Evolutionary conservation across 257 asterid genomes (phyloP).

Genomic region (Haberlea rhodopensis): DNA sequence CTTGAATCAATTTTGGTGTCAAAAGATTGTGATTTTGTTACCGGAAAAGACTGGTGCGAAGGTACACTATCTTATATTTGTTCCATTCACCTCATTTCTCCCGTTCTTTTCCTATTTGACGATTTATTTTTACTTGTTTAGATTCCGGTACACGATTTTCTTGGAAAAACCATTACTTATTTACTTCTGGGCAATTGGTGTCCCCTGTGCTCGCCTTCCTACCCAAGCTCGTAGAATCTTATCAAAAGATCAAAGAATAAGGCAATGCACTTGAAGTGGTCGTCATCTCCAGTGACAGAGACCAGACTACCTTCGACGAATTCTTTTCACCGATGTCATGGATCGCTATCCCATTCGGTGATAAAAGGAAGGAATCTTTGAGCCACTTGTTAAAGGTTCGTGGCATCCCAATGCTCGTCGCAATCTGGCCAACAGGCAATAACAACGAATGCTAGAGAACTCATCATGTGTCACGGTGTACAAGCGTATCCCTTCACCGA

Average conservation of each 20-base stretch:
- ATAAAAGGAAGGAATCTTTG: conserved; percentile 46
- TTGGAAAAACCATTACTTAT: conserved; percentile 66
- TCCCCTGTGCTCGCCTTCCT: conserved; percentile 81
- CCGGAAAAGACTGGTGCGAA: conserved; percentile 68
- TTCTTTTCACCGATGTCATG: conserved; percentile 75
- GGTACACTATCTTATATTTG: conserved; percentile 40
- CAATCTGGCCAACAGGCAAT: conserved; percentile 69
- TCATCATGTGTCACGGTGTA: conserved; percentile 54
- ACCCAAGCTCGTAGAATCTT: conserved; percentile 52
- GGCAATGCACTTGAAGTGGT: conserved; percentile 49
- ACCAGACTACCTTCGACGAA: conserved; percentile 55
- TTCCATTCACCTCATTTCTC: background rate
- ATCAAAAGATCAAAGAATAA: conserved; percentile 48
- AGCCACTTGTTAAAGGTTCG: conserved; percentile 51
- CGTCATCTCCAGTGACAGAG: conserved; percentile 75
- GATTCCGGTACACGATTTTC: conserved; percentile 65
- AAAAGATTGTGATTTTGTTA: conserved; percentile 53
- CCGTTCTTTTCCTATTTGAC: background rate
- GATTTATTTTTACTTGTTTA: conserved; percentile 26
- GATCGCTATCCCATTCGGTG: conserved; percentile 73
- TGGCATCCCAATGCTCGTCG: conserved; percentile 75
- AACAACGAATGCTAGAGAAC: conserved; percentile 53
- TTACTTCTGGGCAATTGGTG: conserved; percentile 76
- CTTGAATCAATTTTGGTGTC: conserved; percentile 72
- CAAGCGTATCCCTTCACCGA: conserved; percentile 77